Evolutionary conservation across 352 stramenopile species (phyloP).

Genomic region (Peronospora farinosa): DNA sequence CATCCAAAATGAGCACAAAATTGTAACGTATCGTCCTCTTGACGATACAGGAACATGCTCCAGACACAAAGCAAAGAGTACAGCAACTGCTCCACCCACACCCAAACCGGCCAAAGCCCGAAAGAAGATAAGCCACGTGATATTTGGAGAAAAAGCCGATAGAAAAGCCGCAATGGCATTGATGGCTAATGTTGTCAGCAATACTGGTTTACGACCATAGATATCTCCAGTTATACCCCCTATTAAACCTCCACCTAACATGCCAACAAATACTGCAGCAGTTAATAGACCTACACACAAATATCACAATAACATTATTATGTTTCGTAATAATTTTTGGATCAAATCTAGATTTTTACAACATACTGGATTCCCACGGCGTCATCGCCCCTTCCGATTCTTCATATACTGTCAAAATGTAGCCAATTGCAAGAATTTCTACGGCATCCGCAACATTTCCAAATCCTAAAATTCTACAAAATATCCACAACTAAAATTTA

Average conservation of each 20-base stretch:
- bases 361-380: conserved; percentile 65
- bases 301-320: conserved; percentile 9
- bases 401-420: conserved; percentile 80
- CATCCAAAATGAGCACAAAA: conserved; percentile 90
- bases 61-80: conserved; percentile 79
- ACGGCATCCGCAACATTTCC: conserved; percentile 87
- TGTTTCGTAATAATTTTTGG: neutral
- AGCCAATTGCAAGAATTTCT: conserved; percentile 87
- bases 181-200: conserved; percentile 71
- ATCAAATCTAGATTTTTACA: neutral
- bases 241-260: conserved; percentile 77
- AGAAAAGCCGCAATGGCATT: conserved; percentile 72
- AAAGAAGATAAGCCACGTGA: conserved; percentile 77
- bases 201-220: conserved; percentile 71
- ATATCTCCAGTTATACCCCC: conserved; percentile 71
- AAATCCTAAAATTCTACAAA: conserved; percentile 54
- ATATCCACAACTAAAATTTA: neutral
- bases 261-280: conserved; percentile 84
- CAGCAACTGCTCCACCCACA: conserved; percentile 83
- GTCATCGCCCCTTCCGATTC: conserved; percentile 56
- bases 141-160: conserved; percentile 63
- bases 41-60: conserved; percentile 73
- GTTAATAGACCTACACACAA: conserved; percentile 65
- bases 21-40: conserved; percentile 75
- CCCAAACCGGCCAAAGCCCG: conserved; percentile 56